Evolutionary conservation across 176 grass and related monocot species (phyloP), one percentile per base, ranked within the genome.

Genomic region (Paspalum vaginatum): DNA sequence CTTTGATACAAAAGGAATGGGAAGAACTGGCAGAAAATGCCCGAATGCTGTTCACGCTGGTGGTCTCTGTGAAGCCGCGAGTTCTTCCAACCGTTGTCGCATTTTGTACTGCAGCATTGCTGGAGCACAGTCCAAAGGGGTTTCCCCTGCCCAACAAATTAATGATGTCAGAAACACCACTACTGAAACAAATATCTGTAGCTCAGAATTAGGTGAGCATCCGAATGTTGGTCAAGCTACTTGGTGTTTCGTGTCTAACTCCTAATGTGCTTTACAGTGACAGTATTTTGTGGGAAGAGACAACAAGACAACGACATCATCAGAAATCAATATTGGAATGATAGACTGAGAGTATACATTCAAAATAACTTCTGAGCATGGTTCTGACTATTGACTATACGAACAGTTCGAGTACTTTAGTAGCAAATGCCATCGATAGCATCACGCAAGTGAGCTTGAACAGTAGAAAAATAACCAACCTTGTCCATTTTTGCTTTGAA

Each of bases 61-160:
- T 75, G 61, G 32, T 81, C 70, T 52, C 22, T 54, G 76, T 20
- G 74, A 64, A 61, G 67, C 79, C 16, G 48, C 56, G 62, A 93
- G 87, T 74, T 95, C 92, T 84, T 84, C 85, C 48, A 88, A 86
- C 81, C 50, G 86, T 77, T 93, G 73, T 4, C 87, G 85, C 97
- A 99, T 96, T 68, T 96, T 99, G 87, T 89, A 93, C 42, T 99
- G 97, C 87, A 99, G 79, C 97, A 99, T 99, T 52, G 97, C 67
- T 21, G 97, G 97, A 81, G 97, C 97, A 62, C 97, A 96, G 67
- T 99, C 97, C 79, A 96, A 26, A 84, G 97, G 90, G 65, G 97
- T 96, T 88, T 99, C 97, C 17, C 97, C 97, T 99, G 79, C 77
- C 41, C 68, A 93, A 65, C 16, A 70, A 72, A n/a, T 76, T 70